A percentile compares a stretch with the other conserved stretches of the same genome.
Conservation (phyloP, 169 alveolate species). For the Plasmodium adleri region DNA sequence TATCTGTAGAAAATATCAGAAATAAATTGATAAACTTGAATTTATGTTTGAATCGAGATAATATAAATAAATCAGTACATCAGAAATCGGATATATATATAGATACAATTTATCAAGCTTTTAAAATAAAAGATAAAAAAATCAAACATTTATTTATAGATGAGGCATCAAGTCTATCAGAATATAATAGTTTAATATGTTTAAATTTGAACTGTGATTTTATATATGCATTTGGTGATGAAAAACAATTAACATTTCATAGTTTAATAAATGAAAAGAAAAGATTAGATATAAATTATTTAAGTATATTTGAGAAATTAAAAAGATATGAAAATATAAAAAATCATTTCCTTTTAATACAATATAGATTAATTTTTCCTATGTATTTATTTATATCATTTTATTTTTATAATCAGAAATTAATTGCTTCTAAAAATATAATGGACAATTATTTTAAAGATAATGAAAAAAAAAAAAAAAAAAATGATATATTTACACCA, state of each 20-base stretch:
- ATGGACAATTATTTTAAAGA: conserved; percentile 16
- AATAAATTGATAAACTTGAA: conserved; percentile 29
- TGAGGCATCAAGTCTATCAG: conserved; percentile 72
- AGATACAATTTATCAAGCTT: conserved; percentile 73
- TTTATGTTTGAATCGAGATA: conserved; percentile 44
- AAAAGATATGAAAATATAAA: conserved; percentile 23
- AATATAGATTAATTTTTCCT: conserved; percentile 62
- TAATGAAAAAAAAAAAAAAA: background rate
- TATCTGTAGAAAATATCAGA: conserved; percentile 54
- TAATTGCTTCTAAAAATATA: conserved; percentile 65
- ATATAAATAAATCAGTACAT: background rate
- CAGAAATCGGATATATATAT: conserved; percentile 68
- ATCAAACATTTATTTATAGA: conserved; percentile 70
- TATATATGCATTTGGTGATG: conserved; percentile 73
- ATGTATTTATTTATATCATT: conserved; percentile 68
- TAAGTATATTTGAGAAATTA: conserved; percentile 61
- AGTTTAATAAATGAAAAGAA: conserved; percentile 52
- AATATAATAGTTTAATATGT: conserved; percentile 54
- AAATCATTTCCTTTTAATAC: conserved; percentile 33
- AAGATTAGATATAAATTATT: conserved; percentile 62
- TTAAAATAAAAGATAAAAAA: conserved; percentile 59
- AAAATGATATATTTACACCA: background rate
- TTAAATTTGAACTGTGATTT: conserved; percentile 37
- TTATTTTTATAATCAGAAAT: conserved; percentile 61
- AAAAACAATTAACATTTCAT: conserved; percentile 58